Base-by-base conservation (phyloP, 768 basidiomycete genomes). In the Gelatoporia subvermispora region DNA sequence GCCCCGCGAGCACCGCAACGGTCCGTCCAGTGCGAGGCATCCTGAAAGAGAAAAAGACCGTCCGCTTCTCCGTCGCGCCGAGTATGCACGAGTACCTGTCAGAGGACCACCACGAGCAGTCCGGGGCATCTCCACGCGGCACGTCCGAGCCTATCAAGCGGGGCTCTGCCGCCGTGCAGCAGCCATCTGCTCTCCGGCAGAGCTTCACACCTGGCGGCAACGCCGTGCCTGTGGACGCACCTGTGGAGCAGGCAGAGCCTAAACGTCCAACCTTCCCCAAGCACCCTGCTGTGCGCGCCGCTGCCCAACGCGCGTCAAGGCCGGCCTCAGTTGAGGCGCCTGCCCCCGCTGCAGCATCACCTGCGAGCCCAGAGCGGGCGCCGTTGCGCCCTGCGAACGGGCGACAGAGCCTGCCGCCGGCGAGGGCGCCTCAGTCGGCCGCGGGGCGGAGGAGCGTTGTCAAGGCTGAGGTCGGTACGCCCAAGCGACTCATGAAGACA, bases 21-120 rank as follows among this genome's bases (percentile, higher is more conserved):
- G 56, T 64, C 39, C 54, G 58, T 7, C 62, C 62, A 0, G 62
- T 66, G 17, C 62, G 62, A 46, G 64, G 71, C 20, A 72, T 72
- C 41, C 58, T 72, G 50, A 72, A 72, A 62, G 68, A 65, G 51
- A 60, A 53, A 50, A 71, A 72, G 62, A 65, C 57, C 37, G 70
- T 72, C 35, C 68, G 71, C 28, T 72, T 72, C 51, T 61, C 60
- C 3, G 38, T 53, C 3, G 50, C 58, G 15, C 60, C 58, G 9
- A 49, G 53, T 18, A 41, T 51, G 35, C 52, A 55, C 42, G 58
- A 59, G 25, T 58, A 57, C 45, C 35, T 28, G 25, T 42, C 34
- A 8, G 49, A 49, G 18, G 46, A 44, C 11, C 46, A 18, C 24
- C 44, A 36, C 8, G 24, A 41, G 21, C 31, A 43, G 9, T 10